Evolutionary conservation across 164 flowering plant genomes (phyloP).

Genomic region (Berberis vulgaris): DNA sequence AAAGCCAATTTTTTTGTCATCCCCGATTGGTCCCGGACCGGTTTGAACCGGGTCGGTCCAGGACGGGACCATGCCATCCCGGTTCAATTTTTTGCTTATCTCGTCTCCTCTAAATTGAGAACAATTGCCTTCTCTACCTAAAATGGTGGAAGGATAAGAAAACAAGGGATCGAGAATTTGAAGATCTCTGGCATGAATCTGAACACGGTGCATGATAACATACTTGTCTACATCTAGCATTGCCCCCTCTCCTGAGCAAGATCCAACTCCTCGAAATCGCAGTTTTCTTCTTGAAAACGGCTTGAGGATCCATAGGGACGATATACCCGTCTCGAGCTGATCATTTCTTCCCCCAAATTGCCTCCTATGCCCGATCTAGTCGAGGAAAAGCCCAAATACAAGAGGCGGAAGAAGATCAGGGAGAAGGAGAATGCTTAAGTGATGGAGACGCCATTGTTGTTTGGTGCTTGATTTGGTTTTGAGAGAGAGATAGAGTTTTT

Average conservation of each 20-base stretch:
- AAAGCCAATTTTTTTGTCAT: too few species aligned
- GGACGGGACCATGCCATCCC: too few species aligned
- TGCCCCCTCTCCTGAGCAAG: slow-evolving; percentile 44
- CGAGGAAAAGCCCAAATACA: too few species aligned
- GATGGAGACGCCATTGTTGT: too few species aligned
- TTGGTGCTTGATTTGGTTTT: too few species aligned
- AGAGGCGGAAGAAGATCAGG: too few species aligned
- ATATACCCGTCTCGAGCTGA: slow-evolving; percentile 37
- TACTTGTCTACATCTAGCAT: slow-evolving; percentile 74
- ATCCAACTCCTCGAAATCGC: slow-evolving; percentile 71
- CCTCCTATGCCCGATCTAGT: too few species aligned
- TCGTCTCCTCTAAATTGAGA: slow-evolving; percentile 77
- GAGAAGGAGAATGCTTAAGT: too few species aligned
- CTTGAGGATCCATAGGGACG: slow-evolving; percentile 43
- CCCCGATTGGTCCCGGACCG: too few species aligned
- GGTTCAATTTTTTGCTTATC: too few species aligned
- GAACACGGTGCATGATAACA: slow-evolving; percentile 82
- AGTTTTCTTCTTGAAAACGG: slow-evolving; percentile 44
- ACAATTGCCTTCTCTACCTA: slow-evolving; percentile 92
- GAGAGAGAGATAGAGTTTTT: too few species aligned
- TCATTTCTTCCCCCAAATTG: slow-evolving; percentile 36
- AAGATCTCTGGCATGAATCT: slow-evolving; percentile 88
- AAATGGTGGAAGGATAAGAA: slow-evolving; percentile 82
- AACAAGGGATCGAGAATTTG: slow-evolving; percentile 85
- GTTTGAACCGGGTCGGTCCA: too few species aligned